A percentile compares a stretch with the other conserved stretches of the same genome.
phyloP scores from a whole-genome alignment of 208 protist species.

The Trypanosoma melophagium region DNA sequence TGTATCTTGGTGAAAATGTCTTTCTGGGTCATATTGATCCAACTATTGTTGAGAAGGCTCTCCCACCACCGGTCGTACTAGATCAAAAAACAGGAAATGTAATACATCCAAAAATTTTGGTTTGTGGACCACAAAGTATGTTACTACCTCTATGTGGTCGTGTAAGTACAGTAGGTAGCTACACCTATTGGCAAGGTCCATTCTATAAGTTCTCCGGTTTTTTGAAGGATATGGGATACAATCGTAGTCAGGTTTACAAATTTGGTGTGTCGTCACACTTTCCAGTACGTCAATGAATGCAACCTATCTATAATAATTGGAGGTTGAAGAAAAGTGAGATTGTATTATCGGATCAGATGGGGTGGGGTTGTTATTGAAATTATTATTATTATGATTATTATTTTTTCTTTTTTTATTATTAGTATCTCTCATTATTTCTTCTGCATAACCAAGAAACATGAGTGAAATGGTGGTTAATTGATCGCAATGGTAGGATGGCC shows the following conservation, averaged over 20 bases:
- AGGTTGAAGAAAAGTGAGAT: no score
- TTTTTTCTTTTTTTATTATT: no score
- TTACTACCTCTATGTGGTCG: conserved; percentile 68
- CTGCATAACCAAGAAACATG: no score
- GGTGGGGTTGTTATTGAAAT: no score
- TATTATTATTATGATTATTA: no score
- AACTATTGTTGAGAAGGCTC: conserved; percentile 32
- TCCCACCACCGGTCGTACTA: conserved; percentile 23
- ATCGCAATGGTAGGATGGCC: no score
- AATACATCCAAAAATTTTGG: conserved; percentile 52
- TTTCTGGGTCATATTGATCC: conserved; percentile 79
- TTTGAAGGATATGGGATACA: conserved; percentile 86
- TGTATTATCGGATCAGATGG: no score
- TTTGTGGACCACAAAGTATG: conserved; percentile 84
- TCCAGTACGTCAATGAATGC: conserved; percentile 52
- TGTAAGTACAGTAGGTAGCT: conserved; percentile 57
- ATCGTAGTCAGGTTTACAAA: conserved; percentile 79
- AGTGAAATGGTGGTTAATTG: no score
- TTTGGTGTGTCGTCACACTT: conserved; percentile 87
- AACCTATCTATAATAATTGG: no score
- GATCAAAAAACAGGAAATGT: conserved; percentile 26
- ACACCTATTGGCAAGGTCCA: conserved; percentile 76
- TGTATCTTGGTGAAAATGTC: conserved; percentile 42
- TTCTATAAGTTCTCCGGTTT: conserved; percentile 78
- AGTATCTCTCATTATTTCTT: no score